phyloP scores from a whole-genome alignment of 495 filamentous ascomycete species.

The Podospora fimiseda region DNA sequence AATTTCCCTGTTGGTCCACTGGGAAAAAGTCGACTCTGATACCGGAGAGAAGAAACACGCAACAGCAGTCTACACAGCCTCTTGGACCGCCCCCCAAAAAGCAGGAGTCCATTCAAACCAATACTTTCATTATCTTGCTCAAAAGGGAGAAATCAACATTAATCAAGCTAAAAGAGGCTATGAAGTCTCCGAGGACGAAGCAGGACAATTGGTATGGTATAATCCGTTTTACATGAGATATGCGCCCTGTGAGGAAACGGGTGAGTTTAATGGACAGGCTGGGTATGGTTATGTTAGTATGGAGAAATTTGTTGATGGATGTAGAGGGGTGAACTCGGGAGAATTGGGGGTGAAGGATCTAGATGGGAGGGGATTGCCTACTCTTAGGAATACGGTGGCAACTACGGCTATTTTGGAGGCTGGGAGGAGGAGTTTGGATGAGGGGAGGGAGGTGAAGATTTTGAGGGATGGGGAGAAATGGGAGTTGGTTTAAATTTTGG shows the following conservation, averaged over 20 bases:
- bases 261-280: constrained; percentile 84
- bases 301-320: constrained; percentile 92
- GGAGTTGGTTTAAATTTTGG: constrained; percentile 59
- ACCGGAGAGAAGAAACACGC: constrained; percentile 61
- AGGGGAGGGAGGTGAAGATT: constrained; percentile 71
- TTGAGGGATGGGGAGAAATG: constrained; percentile 54
- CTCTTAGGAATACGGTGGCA: constrained; percentile 79
- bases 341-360: constrained; percentile 63
- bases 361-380: constrained; percentile 75
- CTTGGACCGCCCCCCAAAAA: constrained; percentile 87
- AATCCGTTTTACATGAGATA: constrained; percentile 98
- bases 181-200: constrained; percentile 79
- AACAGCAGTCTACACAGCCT: constrained; percentile 89
- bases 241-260: constrained; percentile 89
- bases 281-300: constrained; percentile 92
- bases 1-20: constrained; percentile 82
- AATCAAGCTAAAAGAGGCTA: constrained; percentile 94
- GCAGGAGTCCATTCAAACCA: constrained; percentile 92
- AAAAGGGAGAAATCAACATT: constrained; percentile 75
- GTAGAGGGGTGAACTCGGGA: constrained; percentile 68
- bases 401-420: constrained; percentile 89
- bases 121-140: constrained; percentile 90
- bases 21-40: constrained; percentile 66
- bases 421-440: constrained; percentile 73
- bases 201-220: constrained; percentile 65